These are phyloP conservation scores for Candida tropicalis DNA, from an alignment of 1,139 yeast genomes.

Conservation along the genomic window DNA sequence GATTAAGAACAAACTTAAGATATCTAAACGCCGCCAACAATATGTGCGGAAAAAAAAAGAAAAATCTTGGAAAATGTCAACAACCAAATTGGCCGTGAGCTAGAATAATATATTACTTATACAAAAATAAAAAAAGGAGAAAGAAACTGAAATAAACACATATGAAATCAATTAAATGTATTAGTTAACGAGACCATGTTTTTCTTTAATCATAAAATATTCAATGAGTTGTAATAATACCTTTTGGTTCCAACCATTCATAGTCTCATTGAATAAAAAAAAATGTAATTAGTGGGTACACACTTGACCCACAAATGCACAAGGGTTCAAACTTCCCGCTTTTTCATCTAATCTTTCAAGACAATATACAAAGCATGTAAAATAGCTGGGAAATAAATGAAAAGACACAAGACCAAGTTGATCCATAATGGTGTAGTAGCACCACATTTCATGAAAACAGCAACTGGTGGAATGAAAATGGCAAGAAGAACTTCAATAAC, in stretches of 20 bases:
- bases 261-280: conserved; percentile 1
- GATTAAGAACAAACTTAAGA: too few relatives aligned
- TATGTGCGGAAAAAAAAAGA: not conserved
- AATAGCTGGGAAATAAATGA: conserved; percentile 77
- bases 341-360: conserved; percentile 28
- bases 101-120: not conserved
- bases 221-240: not conserved
- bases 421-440: conserved; percentile 62
- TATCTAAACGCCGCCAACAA: too few relatives aligned
- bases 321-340: not conserved
- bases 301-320: too few relatives aligned
- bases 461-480: conserved; percentile 68
- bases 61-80: not conserved
- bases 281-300: too few relatives aligned
- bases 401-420: conserved; percentile 61
- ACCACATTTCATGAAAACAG: conserved; percentile 69
- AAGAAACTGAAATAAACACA: not conserved
- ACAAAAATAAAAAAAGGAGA: too few relatives aligned
- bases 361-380: conserved; percentile 71
- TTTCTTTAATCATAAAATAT: too few relatives aligned
- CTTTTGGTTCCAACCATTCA: too few relatives aligned
- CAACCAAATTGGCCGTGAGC: not conserved
- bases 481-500: conserved; percentile 50
- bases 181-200: too few relatives aligned
- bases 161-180: too few relatives aligned